Conservation (phyloP, 192 early-diverging fungal genomes). For the Mortierella alpina region DNA sequence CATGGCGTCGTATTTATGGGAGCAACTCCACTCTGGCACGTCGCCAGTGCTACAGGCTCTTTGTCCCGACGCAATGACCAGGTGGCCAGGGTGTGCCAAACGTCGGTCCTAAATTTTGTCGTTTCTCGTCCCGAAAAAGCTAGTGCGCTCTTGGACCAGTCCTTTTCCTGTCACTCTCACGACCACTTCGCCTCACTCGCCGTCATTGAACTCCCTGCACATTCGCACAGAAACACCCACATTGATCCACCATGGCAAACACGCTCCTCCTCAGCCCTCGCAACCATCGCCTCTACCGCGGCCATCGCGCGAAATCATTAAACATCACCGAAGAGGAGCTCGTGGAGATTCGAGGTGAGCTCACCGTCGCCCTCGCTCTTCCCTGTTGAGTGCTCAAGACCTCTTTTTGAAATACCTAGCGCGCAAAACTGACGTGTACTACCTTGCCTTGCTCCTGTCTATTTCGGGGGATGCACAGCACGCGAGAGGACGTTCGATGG, state of each 20-base stretch:
- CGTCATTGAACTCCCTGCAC: too few relatives aligned
- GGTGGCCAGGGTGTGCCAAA: too few relatives aligned
- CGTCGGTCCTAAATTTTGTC: too few relatives aligned
- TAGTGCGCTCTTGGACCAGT: too few relatives aligned
- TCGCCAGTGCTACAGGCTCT: too few relatives aligned
- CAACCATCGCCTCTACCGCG: slow-evolving; percentile 55
- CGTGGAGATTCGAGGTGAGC: slow-evolving; percentile 60
- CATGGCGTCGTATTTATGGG: too few relatives aligned
- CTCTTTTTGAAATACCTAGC: background rate
- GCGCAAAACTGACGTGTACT: background rate
- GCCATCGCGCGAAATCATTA: slow-evolving; percentile 58
- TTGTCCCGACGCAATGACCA: too few relatives aligned
- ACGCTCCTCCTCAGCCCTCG: background rate
- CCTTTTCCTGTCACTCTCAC: too few relatives aligned
- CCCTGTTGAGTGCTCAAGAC: background rate
- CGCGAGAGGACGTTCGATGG: slow-evolving; percentile 71
- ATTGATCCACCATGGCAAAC: background rate
- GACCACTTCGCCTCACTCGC: too few relatives aligned
- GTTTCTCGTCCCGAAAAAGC: too few relatives aligned
- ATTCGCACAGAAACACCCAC: too few relatives aligned
- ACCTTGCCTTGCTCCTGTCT: background rate
- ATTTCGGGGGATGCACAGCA: slow-evolving; percentile 33
- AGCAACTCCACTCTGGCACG: too few relatives aligned
- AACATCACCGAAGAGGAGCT: slow-evolving; percentile 60
- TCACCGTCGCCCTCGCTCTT: background rate